These are phyloP conservation scores for Suillus clintonianus DNA, from an alignment of 768 basidiomycete species.

Conservation along the genomic window DNA sequence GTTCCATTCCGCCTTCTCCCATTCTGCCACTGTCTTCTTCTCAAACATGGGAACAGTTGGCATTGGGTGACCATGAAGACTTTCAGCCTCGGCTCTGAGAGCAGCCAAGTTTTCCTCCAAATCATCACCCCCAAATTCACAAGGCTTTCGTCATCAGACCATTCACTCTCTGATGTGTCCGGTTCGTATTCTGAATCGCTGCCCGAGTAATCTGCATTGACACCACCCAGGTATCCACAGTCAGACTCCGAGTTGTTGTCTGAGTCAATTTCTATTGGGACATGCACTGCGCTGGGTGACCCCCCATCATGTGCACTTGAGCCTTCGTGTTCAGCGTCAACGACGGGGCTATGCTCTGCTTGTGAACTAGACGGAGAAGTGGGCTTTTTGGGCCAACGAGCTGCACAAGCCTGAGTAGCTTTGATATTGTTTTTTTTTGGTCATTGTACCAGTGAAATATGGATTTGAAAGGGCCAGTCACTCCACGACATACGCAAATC, in stretches of 20 bases:
- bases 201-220: neutral
- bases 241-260: neutral
- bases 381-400: neutral
- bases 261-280: neutral
- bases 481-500: neutral
- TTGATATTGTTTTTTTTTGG: neutral
- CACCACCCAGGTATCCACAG: constrained; percentile 4
- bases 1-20: constrained; percentile 12
- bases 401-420: constrained; percentile 2
- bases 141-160: neutral
- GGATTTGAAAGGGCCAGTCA: neutral
- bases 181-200: neutral
- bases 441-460: neutral
- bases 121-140: neutral
- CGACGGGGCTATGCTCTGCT: neutral
- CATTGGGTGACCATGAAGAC: neutral
- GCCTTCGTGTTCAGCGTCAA: neutral
- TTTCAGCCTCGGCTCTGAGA: neutral
- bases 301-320: neutral
- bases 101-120: neutral
- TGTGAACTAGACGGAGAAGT: neutral
- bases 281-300: neutral
- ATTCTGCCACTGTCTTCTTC: constrained; percentile 7
- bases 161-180: neutral
- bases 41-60: neutral